These are phyloP conservation scores for Suhomyces kilbournensis DNA, from an alignment of 805 yeast genomes.

Conservation along the genomic window DNA sequence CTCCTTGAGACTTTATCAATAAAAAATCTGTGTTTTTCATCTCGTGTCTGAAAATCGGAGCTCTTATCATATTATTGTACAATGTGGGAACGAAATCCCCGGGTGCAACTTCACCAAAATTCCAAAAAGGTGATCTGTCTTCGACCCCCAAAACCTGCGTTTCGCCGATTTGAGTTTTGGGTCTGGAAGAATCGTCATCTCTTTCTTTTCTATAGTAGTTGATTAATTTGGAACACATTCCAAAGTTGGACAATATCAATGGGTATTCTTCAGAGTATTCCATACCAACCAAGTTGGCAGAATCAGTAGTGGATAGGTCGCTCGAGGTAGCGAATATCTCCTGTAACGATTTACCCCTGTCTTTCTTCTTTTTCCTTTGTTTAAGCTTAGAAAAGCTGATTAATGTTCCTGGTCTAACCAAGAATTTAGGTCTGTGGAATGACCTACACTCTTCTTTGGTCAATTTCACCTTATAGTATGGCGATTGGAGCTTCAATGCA, in stretches of 20 bases:
- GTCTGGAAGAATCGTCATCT: conserved; percentile 80
- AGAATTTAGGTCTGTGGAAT: conserved; percentile 77
- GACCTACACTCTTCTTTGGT: conserved; percentile 65
- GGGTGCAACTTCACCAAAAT: conserved; percentile 92
- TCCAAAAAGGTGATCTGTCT: conserved; percentile 97
- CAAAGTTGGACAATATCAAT: conserved; percentile 75
- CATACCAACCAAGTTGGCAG: conserved; percentile 70
- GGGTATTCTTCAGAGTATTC: conserved; percentile 94
- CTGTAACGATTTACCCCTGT: conserved; percentile 74
- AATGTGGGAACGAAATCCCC: conserved; percentile 93
- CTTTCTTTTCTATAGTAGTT: conserved; percentile 85
- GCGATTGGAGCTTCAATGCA: conserved; percentile 82
- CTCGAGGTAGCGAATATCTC: conserved; percentile 69
- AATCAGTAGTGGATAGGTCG: conserved; percentile 82
- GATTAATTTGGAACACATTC: conserved; percentile 93
- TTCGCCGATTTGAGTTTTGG: conserved; percentile 87
- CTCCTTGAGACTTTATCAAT: conserved; percentile 74
- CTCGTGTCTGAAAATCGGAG: conserved; percentile 91
- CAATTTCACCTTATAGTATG: conserved; percentile 79
- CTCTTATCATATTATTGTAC: conserved; percentile 86
- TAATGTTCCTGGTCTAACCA: conserved; percentile 71
- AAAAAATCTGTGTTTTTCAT: conserved; percentile 75
- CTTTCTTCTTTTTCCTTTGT: conserved; percentile 81
- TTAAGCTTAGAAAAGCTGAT: conserved; percentile 75
- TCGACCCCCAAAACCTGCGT: conserved; percentile 95